Evolutionary conservation across 352 stramenopile species (phyloP), one percentile per base, ranked within the genome.

Genomic region (Pythium biforme): DNA sequence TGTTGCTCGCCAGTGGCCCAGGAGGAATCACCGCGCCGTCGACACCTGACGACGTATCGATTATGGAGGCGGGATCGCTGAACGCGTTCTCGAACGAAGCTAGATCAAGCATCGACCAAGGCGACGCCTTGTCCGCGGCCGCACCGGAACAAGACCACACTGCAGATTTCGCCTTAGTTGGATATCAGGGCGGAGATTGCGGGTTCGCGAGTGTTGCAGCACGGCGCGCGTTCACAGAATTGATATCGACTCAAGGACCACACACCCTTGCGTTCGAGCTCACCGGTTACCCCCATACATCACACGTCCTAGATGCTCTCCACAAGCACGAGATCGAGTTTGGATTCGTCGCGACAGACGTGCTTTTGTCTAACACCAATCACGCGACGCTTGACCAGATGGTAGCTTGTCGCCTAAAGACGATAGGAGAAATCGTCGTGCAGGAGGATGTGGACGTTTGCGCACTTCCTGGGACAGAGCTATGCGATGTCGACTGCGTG

Each of bases 401-500:
- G 9, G 22, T 62, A 9, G 27, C 46, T 2, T n/a, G 40, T 17
- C 10, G 19, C 2, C 40, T 62, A 29, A 47, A 54, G 45, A 55
- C 55, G 4, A 17, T 49, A 4, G 31, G 55, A 19, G 55, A 62
- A 15, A 31, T 62, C 19, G 29, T 12, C 15, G 9, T 27, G 2
- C 9, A 27, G n/a, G 55, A 62, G n/a, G 23, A 33, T 7, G 55
- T 62, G 15, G 14, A 5, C 11, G 19, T 45, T 0, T 62, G n/a
- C 33, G 55, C 26, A 7, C 55, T 62, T 15, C 55, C 41, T 10
- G 41, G 27, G 1, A 62, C 55, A 22, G 26, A 19, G 19, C 8
- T 53, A 5, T 19, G 15, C 20, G 29, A 52, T 25, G 55, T 40
- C 2, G 55, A 62, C 31, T 62, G 55, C 29, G 25, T 62, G 23